Percentiles rank a stretch among this genome's conserved stretches.
Conservation (phyloP, 1,139 yeast species). For the Suhomyces kunorum region DNA sequence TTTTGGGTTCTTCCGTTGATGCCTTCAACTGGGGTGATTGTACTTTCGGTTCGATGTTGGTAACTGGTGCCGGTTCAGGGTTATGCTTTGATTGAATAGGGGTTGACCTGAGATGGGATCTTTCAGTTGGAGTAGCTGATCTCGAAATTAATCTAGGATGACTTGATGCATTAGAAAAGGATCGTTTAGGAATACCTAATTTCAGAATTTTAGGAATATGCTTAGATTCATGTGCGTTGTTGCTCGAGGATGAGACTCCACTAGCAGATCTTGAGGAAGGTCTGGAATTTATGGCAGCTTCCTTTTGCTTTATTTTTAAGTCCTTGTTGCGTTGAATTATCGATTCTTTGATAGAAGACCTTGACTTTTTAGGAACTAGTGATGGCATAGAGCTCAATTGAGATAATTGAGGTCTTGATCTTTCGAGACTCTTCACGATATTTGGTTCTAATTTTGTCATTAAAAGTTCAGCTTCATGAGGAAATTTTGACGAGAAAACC, state of each 20-base stretch:
- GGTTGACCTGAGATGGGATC: constrained; percentile 1
- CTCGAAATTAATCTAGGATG: constrained; percentile 4
- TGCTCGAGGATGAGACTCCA: not conserved
- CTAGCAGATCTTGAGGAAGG: constrained; percentile 26
- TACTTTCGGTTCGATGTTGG: not conserved
- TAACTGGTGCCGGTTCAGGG: not conserved
- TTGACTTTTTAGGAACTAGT: constrained; percentile 17
- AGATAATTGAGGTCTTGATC: constrained; percentile 47
- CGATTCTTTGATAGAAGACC: constrained; percentile 37
- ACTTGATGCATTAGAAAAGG: constrained; percentile 7
- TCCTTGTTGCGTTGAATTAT: constrained; percentile 40
- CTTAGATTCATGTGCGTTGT: not conserved
- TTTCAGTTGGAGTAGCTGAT: constrained; percentile 12
- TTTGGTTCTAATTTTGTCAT: constrained; percentile 47
- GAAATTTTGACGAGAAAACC: constrained; percentile 54
- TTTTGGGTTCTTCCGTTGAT: not conserved
- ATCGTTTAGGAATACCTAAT: constrained; percentile 10
- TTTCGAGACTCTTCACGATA: constrained; percentile 40
- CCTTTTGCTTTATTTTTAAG: constrained; percentile 26
- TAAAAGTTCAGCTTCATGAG: constrained; percentile 55
- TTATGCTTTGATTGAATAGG: not conserved
- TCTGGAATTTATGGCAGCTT: constrained; percentile 21
- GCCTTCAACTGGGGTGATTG: too few species aligned
- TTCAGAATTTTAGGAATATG: not conserved
- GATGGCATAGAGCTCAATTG: constrained; percentile 1